Base-by-base conservation (phyloP, 2,329 filamentous ascomycete species). In the Xylariaceae sp. region DNA sequence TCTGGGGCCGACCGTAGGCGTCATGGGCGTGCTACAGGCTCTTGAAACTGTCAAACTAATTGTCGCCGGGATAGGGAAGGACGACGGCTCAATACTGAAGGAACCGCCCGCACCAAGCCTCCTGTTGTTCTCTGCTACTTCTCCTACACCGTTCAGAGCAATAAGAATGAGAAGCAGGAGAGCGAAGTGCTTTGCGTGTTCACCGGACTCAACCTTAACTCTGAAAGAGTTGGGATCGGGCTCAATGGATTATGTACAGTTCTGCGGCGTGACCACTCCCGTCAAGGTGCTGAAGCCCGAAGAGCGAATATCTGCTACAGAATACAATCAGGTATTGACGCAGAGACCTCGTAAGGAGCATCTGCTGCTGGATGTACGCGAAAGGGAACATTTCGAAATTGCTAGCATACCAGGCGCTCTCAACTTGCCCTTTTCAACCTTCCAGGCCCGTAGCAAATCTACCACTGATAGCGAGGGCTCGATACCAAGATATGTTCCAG, bases 21-120 rank as follows among this genome's bases (percentile, higher is more conserved):
- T 87, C 0, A 97, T 99, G 91, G 95, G 95, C 7, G 87, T 96
- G 0, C 75, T 98, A 53, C 95, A 98, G 76, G 93, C 95, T 0
- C 78, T 96, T 1, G 92, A 98, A 74, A 87, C 91, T 0, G 87
- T 98, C 67, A 95, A 96, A 70, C 73, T 97, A n/a, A 80, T 97
- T 16, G 81, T 84, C 0, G 67, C 76, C 26, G 71, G 67, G 2
- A 66, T 65, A 5, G 56, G 67, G 7, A 67, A 70, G 6, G 60
- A 54, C 16, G 44, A 52, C 7, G 61, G 61, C 54, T 23, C 46
- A 4, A 37, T 18, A 26, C 45, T 43, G 7, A 64, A 59, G 43
- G 52, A 60, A 7, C 52, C 68, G 3, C 54, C 63, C 0, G 70
- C 69, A 4, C 71, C 70, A 12, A 71, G 66, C 3, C 45, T 81